These are phyloP conservation scores for Penicillium bovifimosum DNA, from an alignment of 495 filamentous ascomycete genomes.

Conservation along the genomic window DNA sequence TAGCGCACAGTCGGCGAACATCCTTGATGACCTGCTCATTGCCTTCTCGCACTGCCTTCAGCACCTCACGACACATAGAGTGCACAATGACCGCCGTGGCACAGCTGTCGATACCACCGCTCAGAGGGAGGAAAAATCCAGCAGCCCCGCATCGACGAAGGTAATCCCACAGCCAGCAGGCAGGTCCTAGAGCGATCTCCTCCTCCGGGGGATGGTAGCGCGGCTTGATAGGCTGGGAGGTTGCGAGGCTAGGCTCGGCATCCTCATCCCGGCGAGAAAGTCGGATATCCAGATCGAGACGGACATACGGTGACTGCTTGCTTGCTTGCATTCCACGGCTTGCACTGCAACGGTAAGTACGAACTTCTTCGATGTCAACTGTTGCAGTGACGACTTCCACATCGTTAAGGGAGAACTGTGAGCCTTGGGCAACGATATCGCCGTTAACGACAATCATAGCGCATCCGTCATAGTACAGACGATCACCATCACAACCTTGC, in stretches of 20 bases:
- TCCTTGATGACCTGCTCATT: slow-evolving; percentile 69
- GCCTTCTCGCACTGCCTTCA: slow-evolving; percentile 56
- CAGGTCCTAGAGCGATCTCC: slow-evolving; percentile 66
- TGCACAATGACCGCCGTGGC: slow-evolving; percentile 63
- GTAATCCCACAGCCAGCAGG: slow-evolving; percentile 84
- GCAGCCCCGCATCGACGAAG: slow-evolving; percentile 58
- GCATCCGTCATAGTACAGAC: slow-evolving; percentile 66
- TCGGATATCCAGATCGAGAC: slow-evolving; percentile 34
- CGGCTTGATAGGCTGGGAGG: slow-evolving; percentile 38
- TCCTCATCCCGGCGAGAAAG: slow-evolving; percentile 32
- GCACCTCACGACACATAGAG: slow-evolving; percentile 72
- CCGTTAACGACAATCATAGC: slow-evolving; percentile 75
- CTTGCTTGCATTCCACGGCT: slow-evolving; percentile 40
- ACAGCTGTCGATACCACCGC: slow-evolving; percentile 66
- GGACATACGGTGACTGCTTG: slow-evolving; percentile 29
- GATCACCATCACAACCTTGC: slow-evolving; percentile 67
- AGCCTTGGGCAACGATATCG: slow-evolving; percentile 61
- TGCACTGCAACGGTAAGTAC: slow-evolving; percentile 32
- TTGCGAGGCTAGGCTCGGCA: slow-evolving; percentile 35
- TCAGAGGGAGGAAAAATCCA: slow-evolving; percentile 55
- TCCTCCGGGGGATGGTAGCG: slow-evolving; percentile 63
- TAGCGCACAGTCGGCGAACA: slow-evolving; percentile 55
- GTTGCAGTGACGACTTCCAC: slow-evolving; percentile 83
- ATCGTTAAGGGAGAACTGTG: slow-evolving; percentile 71
- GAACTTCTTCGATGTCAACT: slow-evolving; percentile 70